Percentiles rank a stretch among this genome's conserved stretches.
phyloP scores from a whole-genome alignment of 2,329 filamentous ascomycete genomes.

The Neoscytalidium dimidiatum region DNA sequence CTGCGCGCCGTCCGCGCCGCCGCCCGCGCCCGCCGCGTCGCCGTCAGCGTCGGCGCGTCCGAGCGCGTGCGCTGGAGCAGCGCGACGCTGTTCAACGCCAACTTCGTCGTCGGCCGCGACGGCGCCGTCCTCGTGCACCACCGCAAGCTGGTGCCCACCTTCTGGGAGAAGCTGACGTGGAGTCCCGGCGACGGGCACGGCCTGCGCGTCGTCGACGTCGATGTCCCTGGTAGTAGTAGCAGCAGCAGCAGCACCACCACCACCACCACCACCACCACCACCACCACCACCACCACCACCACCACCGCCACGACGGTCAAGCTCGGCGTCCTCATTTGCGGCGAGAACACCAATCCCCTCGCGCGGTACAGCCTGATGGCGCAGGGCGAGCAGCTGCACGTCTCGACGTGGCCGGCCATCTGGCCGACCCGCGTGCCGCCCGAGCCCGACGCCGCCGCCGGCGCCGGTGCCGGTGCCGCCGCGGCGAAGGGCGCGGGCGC shows the following conservation, averaged over 20 bases:
- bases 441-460: constrained; percentile 23
- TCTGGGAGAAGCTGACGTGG: constrained; percentile 61
- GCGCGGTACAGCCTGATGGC: constrained; percentile 55
- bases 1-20: too few species aligned
- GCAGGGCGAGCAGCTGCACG: constrained; percentile 58
- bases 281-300: too few species aligned
- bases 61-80: constrained; percentile 48
- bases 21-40: constrained; percentile 39
- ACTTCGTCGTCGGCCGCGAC: constrained; percentile 45
- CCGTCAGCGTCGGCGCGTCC: too few species aligned
- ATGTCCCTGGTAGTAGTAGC: too few species aligned
- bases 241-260: too few species aligned
- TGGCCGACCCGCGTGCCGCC: constrained; percentile 50
- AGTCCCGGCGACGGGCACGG: constrained; percentile 55
- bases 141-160: constrained; percentile 57
- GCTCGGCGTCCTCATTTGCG: constrained; percentile 56
- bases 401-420: constrained; percentile 57
- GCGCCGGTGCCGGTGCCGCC: too few species aligned
- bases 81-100: constrained; percentile 55
- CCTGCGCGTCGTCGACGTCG: constrained; percentile 47
- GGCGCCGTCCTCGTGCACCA: constrained; percentile 55
- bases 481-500: too few species aligned
- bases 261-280: too few species aligned
- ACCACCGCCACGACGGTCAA: too few species aligned
- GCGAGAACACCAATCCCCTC: constrained; percentile 62